phyloP scores from a whole-genome alignment of 306 rosid species.

The Prunus persica region Prunus_persica_NCBIv2 NC_034009.1:10135501-10136000 shows the following conservation, averaged over 20 bases:
- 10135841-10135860: too few species aligned
- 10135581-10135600: too few species aligned
- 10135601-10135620: too few species aligned
- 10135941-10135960: background rate
- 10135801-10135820: background rate
- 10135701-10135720: background rate
- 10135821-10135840: background rate
- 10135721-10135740: background rate
- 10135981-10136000: background rate
- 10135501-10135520: too few species aligned
- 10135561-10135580: too few species aligned
- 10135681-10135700: background rate
- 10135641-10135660: too few species aligned
- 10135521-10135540: too few species aligned
- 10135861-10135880: too few species aligned
- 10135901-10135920: background rate
- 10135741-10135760: background rate
- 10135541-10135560: too few species aligned
- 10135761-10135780: background rate
- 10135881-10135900: too few species aligned
- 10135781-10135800: background rate
- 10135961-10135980: background rate
- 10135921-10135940: background rate
- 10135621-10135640: too few species aligned
- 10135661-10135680: too few species aligned